Conservation (phyloP, 2,329 filamentous ascomycete species). For the Calonectria pauciramosa region DNA sequence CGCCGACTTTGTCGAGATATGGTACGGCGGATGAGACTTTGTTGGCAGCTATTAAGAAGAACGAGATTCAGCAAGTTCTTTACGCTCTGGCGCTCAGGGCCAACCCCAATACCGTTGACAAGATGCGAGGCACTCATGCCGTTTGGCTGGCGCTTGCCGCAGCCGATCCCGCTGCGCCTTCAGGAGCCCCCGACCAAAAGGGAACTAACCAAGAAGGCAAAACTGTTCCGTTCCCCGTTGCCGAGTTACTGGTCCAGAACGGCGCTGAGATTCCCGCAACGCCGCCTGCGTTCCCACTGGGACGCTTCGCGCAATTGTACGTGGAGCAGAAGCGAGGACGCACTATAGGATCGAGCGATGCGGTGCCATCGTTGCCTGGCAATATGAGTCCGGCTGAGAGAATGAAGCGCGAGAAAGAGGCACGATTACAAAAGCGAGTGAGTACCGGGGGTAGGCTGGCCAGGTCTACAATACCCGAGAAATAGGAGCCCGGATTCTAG, state of each 20-base stretch:
- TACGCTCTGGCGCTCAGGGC: slow-evolving; percentile 89
- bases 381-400: slow-evolving; percentile 60
- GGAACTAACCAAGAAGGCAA: slow-evolving; percentile 63
- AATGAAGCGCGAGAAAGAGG: slow-evolving; percentile 74
- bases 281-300: slow-evolving; percentile 86
- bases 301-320: slow-evolving; percentile 84
- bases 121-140: slow-evolving; percentile 87
- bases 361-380: slow-evolving; percentile 71
- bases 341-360: slow-evolving; percentile 65
- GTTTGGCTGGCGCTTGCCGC: slow-evolving; percentile 93
- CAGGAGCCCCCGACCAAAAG: slow-evolving; percentile 59
- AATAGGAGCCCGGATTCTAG: slow-evolving; percentile 63
- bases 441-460: slow-evolving; percentile 82
- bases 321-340: slow-evolving; percentile 81
- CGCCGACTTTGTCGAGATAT: slow-evolving; percentile 81
- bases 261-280: slow-evolving; percentile 86
- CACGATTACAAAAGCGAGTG: slow-evolving; percentile 81
- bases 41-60: slow-evolving; percentile 93
- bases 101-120: slow-evolving; percentile 89
- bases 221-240: slow-evolving; percentile 83
- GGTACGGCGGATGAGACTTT: slow-evolving; percentile 87
- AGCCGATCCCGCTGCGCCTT: slow-evolving; percentile 88
- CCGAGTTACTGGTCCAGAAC: slow-evolving; percentile 93
- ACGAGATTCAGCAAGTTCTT: slow-evolving; percentile 93
- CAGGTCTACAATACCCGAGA: slow-evolving; percentile 74